A percentile compares a stretch with the other conserved stretches of the same genome.
Conservation (phyloP, 352 stramenopile species). For the Nothophytophthora sp. region DNA sequence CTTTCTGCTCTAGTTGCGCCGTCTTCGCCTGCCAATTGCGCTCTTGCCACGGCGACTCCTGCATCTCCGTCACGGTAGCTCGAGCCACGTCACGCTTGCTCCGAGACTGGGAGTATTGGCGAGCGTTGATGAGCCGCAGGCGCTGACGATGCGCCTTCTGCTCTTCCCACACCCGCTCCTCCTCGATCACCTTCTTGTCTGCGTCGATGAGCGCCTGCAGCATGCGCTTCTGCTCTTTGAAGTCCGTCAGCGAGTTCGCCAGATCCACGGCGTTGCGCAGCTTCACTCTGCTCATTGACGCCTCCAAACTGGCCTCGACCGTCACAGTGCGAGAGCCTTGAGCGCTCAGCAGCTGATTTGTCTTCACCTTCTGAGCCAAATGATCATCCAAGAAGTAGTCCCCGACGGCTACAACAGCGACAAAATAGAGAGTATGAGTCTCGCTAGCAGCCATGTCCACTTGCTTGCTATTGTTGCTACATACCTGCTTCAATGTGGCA, state of each 20-base stretch:
- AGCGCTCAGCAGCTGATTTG: slow-evolving; percentile 30
- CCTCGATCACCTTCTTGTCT: slow-evolving; percentile 65
- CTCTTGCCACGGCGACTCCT: slow-evolving; percentile 75
- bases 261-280: slow-evolving; percentile 73
- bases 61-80: too few species aligned
- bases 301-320: slow-evolving; percentile 46
- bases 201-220: slow-evolving; percentile 69
- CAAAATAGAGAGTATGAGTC: too few species aligned
- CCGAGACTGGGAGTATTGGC: slow-evolving; percentile 17
- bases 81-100: slow-evolving; percentile 5
- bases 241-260: slow-evolving; percentile 44
- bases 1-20: slow-evolving; percentile 10
- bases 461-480: too few species aligned
- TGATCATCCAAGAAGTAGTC: slow-evolving; percentile 45
- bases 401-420: slow-evolving; percentile 31
- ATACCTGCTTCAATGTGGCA: slow-evolving; percentile 42
- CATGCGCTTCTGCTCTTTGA: slow-evolving; percentile 68
- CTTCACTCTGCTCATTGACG: slow-evolving; percentile 69
- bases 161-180: slow-evolving; percentile 59
- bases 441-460: too few species aligned
- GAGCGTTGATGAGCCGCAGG: slow-evolving; percentile 45
- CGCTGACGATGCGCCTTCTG: slow-evolving; percentile 58
- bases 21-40: slow-evolving; percentile 56
- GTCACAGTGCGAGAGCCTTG: slow-evolving; percentile 5
- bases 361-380: slow-evolving; percentile 28